These are phyloP conservation scores for Toxicodendron radicans DNA, from an alignment of 345 rosid species.

Conservation along the genomic window DNA sequence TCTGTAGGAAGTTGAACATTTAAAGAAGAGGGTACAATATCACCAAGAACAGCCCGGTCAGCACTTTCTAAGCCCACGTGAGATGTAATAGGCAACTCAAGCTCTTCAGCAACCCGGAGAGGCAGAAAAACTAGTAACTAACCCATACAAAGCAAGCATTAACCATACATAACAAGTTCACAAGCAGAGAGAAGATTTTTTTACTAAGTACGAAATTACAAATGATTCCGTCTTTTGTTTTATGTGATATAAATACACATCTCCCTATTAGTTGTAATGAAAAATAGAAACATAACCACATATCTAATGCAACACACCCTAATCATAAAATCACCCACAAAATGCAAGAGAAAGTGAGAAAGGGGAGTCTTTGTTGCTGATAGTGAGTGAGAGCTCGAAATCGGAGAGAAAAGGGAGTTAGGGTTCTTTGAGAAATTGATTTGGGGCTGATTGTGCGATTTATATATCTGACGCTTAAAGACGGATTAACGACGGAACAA, in stretches of 20 bases:
- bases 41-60: slow-evolving; percentile 52
- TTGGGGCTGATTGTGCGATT: no score
- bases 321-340: no score
- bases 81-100: slow-evolving; percentile 50
- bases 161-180: background rate
- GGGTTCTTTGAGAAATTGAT: no score
- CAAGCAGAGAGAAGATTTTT: background rate
- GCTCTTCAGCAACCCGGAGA: slow-evolving; percentile 65
- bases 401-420: no score
- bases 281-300: slow-evolving; percentile 2
- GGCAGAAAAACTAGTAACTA: slow-evolving; percentile 15
- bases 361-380: no score
- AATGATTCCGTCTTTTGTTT: background rate
- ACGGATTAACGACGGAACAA: no score
- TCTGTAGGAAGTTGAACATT: slow-evolving; percentile 52
- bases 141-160: background rate
- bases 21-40: slow-evolving; percentile 49
- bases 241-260: background rate
- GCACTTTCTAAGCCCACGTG: slow-evolving; percentile 53
- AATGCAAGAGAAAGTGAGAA: no score
- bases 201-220: background rate
- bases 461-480: no score
- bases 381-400: no score
- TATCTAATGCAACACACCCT: slow-evolving; percentile 41
- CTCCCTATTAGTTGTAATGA: background rate